Evolutionary conservation across 1,139 yeast species (phyloP).

Genomic region (Zygosaccharomyces pseudobailii): DNA sequence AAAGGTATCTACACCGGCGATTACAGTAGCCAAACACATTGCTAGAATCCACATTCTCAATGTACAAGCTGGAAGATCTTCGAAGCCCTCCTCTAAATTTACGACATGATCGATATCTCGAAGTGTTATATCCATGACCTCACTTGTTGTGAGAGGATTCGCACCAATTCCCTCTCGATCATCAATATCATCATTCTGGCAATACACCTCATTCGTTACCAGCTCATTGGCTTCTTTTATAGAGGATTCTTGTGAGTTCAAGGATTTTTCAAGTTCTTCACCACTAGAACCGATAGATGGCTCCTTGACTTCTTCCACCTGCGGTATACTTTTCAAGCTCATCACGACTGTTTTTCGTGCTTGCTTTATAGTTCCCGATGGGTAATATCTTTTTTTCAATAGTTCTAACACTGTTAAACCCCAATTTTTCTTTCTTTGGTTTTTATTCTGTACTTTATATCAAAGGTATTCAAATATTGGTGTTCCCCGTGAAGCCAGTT

Average conservation of each 20-base stretch:
- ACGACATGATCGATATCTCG: neutral
- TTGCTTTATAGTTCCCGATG: neutral
- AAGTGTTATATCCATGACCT: neutral
- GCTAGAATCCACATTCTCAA: constrained; percentile 56
- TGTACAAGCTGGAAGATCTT: neutral
- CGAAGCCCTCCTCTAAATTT: neutral
- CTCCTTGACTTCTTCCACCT: neutral
- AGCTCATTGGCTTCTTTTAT: neutral
- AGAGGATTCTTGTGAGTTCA: neutral
- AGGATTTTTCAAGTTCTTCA: neutral
- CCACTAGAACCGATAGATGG: neutral
- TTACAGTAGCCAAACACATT: constrained; percentile 49
- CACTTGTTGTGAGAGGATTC: neutral
- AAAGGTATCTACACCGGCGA: constrained; percentile 55
- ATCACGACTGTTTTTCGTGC: neutral
- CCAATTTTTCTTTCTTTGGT: too few relatives aligned
- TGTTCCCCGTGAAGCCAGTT: neutral
- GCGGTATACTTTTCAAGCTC: neutral
- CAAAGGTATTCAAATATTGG: neutral
- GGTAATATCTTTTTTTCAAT: neutral
- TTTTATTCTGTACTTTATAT: neutral
- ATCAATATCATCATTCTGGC: neutral
- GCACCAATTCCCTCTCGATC: neutral
- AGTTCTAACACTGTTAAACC: neutral
- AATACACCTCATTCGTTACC: neutral